These are phyloP conservation scores for Nectriaceae sp. DNA, from an alignment of 2,329 filamentous ascomycete species.

Conservation along the genomic window DNA sequence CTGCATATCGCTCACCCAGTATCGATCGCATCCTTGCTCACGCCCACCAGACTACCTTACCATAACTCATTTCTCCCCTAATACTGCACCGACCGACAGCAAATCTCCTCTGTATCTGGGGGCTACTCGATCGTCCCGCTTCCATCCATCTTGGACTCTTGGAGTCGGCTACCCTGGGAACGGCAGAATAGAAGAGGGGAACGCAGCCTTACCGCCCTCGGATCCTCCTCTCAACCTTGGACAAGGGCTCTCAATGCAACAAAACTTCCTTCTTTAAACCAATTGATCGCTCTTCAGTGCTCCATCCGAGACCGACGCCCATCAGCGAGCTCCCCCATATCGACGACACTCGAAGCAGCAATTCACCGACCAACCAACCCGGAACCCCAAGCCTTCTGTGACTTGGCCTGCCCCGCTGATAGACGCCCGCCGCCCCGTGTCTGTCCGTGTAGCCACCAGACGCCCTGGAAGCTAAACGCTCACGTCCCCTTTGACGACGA, in stretches of 20 bases:
- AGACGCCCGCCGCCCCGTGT: slow-evolving; percentile 14
- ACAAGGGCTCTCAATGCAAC: too few relatives aligned
- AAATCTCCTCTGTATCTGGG: too few relatives aligned
- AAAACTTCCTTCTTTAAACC: neutral
- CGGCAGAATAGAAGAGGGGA: too few relatives aligned
- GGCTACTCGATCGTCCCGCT: too few relatives aligned
- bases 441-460: slow-evolving; percentile 16
- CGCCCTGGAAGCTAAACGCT: slow-evolving; percentile 10
- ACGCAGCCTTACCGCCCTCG: too few relatives aligned
- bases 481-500: slow-evolving; percentile 13
- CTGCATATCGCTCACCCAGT: slow-evolving; percentile 26
- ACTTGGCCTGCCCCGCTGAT: slow-evolving; percentile 28
- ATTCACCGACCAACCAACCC: neutral
- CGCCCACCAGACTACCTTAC: slow-evolving; percentile 2
- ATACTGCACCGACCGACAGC: too few relatives aligned
- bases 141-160: too few relatives aligned
- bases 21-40: slow-evolving; percentile 8
- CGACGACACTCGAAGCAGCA: neutral
- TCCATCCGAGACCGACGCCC: too few relatives aligned
- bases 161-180: too few relatives aligned
- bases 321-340: too few relatives aligned
- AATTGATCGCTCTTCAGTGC: neutral
- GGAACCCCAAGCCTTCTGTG: slow-evolving; percentile 22
- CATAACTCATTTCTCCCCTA: too few relatives aligned
- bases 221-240: too few relatives aligned